These are phyloP conservation scores for Teunomyces kruisii DNA, from an alignment of 805 yeast species.

Conservation along the genomic window DNA sequence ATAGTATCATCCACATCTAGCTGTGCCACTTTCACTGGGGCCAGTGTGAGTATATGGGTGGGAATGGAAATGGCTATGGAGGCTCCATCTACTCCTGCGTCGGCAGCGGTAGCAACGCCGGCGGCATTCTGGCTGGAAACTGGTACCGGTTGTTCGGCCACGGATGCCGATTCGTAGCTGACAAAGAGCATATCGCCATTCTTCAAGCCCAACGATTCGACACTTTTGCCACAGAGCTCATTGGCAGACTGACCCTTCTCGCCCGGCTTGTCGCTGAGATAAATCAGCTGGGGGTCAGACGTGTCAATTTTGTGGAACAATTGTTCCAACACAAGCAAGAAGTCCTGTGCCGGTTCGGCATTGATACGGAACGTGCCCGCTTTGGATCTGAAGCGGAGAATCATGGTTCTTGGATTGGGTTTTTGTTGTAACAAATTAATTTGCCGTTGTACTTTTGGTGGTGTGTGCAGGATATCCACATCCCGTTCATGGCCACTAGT, in stretches of 20 bases:
- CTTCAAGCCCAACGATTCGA: conserved; percentile 48
- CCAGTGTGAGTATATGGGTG: not conserved
- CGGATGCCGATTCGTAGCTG: conserved; percentile 24
- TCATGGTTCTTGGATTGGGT: conserved; percentile 15
- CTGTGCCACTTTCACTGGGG: conserved; percentile 3
- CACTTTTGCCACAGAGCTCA: conserved; percentile 33
- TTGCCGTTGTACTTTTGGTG: not conserved
- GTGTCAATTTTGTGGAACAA: conserved; percentile 27
- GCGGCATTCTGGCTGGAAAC: too few relatives aligned
- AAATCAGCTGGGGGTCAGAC: conserved; percentile 22
- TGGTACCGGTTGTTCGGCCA: conserved; percentile 13
- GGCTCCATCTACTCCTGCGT: conserved; percentile 6
- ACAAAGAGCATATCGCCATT: conserved; percentile 61
- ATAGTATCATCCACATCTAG: conserved; percentile 64
- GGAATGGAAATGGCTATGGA: not conserved
- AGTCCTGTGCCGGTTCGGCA: conserved; percentile 45
- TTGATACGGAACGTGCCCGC: conserved; percentile 78
- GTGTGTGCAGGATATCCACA: not conserved
- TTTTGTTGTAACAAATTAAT: not conserved
- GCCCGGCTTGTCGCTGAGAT: conserved; percentile 47
- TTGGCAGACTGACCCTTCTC: conserved; percentile 42
- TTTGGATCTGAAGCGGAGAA: conserved; percentile 74
- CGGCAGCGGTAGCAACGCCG: conserved; percentile 14
- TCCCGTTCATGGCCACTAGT: not conserved
- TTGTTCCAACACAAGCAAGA: conserved; percentile 44